Percentiles rank a stretch among this genome's conserved stretches.
Evolutionary conservation across 108 stramenopile genomes (phyloP).

Genomic region (Nitzschia inconspicua): DNA sequence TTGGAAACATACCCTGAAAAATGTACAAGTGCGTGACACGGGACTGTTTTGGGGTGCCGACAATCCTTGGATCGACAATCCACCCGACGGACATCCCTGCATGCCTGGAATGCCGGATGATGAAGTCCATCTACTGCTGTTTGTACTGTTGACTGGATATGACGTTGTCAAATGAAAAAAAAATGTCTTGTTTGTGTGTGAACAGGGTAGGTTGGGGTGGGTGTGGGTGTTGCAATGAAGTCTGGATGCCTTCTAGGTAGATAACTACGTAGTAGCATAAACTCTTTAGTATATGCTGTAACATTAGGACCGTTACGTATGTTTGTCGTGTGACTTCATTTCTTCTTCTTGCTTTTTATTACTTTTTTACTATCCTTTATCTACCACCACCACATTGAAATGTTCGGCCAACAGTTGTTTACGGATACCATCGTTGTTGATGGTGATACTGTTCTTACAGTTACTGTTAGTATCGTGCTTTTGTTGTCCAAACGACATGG

Average conservation of each 20-base stretch:
- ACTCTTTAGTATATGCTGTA: not conserved
- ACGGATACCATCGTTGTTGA: conserved; percentile 7
- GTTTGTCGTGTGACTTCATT: not conserved
- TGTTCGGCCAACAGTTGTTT: conserved; percentile 30
- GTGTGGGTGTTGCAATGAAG: not conserved
- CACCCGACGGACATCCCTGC: conserved; percentile 31
- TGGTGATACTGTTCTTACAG: no score
- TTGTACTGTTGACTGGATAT: conserved; percentile 5
- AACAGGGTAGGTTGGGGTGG: no score
- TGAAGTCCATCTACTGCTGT: conserved; percentile 23
- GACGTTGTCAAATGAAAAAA: no score
- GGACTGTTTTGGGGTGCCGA: conserved; percentile 25
- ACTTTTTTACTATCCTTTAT: not conserved
- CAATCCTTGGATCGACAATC: conserved; percentile 20
- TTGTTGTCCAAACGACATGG: conserved; percentile 25
- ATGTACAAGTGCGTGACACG: conserved; percentile 24
- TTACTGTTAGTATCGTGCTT: conserved; percentile 21
- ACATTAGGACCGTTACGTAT: not conserved
- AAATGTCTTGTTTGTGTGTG: no score
- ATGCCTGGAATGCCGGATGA: conserved; percentile 37
- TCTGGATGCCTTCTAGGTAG: not conserved
- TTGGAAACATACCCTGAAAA: conserved; percentile 2
- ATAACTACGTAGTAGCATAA: not conserved
- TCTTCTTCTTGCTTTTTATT: not conserved
- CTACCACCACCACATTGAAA: conserved; percentile 19